Base-by-base conservation (phyloP, 163 green algal species). In the Scenedesmus sp. region DNA sequence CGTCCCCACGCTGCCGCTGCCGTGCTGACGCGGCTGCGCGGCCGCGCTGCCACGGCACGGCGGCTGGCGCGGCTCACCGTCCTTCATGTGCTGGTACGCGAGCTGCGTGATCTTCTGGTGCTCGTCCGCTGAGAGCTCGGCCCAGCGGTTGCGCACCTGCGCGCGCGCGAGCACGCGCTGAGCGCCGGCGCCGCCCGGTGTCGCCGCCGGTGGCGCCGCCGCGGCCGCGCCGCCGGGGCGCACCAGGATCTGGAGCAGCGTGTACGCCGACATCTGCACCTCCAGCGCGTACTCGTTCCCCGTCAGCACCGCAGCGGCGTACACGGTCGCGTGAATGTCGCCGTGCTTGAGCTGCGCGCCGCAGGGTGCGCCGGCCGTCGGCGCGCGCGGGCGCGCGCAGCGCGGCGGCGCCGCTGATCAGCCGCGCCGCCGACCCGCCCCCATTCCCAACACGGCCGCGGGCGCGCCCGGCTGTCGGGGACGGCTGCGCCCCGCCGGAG, bases 161-260 rank as follows among this genome's bases (percentile, higher is more conserved):
- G 72, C 3, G 5, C 39, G 1, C 18, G 28, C 56, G 72, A 24
- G 57, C 51, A 74, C 29, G 48, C 63, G 22, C 33, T 64, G 60
- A 22, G 34, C 42, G 56, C 9, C 20, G n/a, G n/a, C n/a, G n/a
- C n/a, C n/a, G n/a, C n/a, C n/a, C n/a, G n/a, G n/a, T n/a, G n/a
- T n/a, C n/a, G n/a, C n/a, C 28, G 28, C 60, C 51, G 60, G 39
- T 47, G 39, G 7, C 6, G 39, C 39, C 10, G 39, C 39, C 39
- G 26, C 36, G 11, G 20, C 11, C 39, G 3, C 24, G 17, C 39
- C 18, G 39, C 11, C 17, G 36, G 22, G 29, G 17, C 89, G 50
- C 57, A 94, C 91, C 83, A 94, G 63, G 57, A 92, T 75, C 54
- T 90, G 83, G 44, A 95, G 84, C 18, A 95, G 80, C 39, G 84